Evolutionary conservation across 2,329 filamentous ascomycete species (phyloP).

Genomic region (Westerdykella ornata): DNA sequence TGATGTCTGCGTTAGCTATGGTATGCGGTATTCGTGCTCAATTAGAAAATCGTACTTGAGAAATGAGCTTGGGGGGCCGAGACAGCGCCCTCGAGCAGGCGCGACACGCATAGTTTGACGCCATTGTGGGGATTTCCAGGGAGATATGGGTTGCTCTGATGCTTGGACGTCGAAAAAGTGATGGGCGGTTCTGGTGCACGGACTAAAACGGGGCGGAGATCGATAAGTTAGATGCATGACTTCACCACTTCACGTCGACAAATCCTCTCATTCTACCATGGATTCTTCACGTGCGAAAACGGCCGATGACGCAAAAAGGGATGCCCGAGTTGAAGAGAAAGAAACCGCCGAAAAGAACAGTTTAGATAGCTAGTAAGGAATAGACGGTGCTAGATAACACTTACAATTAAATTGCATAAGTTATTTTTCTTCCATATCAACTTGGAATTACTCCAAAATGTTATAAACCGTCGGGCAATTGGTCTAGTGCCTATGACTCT

Average conservation of each 20-base stretch:
- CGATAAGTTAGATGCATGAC: constrained; percentile 2
- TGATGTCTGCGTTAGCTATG: background rate
- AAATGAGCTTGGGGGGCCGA: constrained; percentile 9
- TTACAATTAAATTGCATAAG: no score
- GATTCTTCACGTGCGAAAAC: no score
- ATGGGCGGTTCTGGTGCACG: background rate
- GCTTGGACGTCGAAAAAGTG: constrained; percentile 3
- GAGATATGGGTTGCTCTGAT: constrained; percentile 1
- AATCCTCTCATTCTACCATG: no score
- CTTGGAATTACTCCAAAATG: no score
- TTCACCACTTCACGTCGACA: constrained; percentile 5
- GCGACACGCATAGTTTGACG: constrained; percentile 33
- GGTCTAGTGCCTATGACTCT: no score
- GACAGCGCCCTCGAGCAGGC: constrained; percentile 28
- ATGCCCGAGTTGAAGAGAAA: no score
- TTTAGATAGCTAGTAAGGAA: no score
- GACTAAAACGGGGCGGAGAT: background rate
- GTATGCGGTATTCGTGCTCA: background rate
- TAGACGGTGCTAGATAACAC: no score
- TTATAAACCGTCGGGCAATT: no score
- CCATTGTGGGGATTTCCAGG: constrained; percentile 23
- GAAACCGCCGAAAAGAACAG: no score
- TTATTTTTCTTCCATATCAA: no score
- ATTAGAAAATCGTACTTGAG: constrained; percentile 14
- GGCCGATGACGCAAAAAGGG: no score